Base-by-base conservation (phyloP, 1,139 yeast genomes). In the Entelexis paramagnoliae region DNA sequence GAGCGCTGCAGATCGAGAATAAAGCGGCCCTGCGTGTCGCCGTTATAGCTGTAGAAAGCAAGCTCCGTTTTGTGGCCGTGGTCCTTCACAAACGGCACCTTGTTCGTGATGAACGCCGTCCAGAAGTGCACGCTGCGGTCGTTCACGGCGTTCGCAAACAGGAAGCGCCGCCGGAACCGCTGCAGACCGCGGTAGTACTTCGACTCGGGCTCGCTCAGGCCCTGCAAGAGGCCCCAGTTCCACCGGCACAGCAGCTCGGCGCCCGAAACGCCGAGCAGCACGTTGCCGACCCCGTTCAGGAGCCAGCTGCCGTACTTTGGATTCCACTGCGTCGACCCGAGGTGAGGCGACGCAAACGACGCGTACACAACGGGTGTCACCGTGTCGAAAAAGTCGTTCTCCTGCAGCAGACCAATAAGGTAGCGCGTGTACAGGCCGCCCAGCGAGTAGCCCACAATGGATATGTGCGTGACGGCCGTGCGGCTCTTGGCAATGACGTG, bases 301-400 rank as follows among this genome's bases (percentile, higher is more conserved):
- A 77, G 49, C 14, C 64, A 60, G 52, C 79, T 76, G 53, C 75
- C 68, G 11, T 73, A 54, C 11, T 71, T 66, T 11, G 69, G 66
- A 17, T 56, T 54, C 51, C 69, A 70, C 59, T 73, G 75, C 44
- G 73, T 74, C 13, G 83, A 75, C 0, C 63, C 63, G 8, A 86
- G 70, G 68, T 89, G 96, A 1, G 97, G 97, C 1, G 95, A 81
- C 2, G 96, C 96, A 70, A 88, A 83, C 0, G 95, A 84, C 16
- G 88, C 74, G 63, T 82, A 70, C 16, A 59, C 46, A 49, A 79
- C 69, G 2, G 95, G 95, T 58, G 75, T 69, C 17, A 86, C 76
- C 2, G 61, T 62, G 2, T 79, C 74, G 59, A 86, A 86, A 55
- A 81, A 73, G 10, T 55, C 52, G 55, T 75, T 59, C 29, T 72